Percentiles rank a stretch among this genome's conserved stretches.
phyloP scores from a whole-genome alignment of 2,329 filamentous ascomycete species.

The Immersiporthe knoxdaviesiana region DNA sequence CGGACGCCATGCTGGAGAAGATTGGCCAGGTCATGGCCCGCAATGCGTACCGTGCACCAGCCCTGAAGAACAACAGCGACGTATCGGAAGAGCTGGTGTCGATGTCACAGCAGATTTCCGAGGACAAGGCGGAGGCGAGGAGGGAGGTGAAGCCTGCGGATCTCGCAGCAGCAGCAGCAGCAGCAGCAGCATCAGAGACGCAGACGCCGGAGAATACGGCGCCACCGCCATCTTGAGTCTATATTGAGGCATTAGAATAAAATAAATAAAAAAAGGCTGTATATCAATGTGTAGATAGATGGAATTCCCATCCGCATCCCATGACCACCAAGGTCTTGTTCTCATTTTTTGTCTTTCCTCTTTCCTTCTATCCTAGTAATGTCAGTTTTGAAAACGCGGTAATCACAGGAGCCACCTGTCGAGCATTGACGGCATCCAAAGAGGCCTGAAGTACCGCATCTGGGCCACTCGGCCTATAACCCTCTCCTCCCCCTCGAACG shows the following conservation, averaged over 20 bases:
- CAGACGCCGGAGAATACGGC: not conserved
- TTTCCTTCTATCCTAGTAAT: conserved; percentile 49
- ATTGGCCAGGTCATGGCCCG: conserved; percentile 64
- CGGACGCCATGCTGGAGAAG: conserved; percentile 62
- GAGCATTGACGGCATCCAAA: conserved; percentile 49
- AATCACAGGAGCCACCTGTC: conserved; percentile 54
- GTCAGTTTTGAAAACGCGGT: conserved; percentile 53
- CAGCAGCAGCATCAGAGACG: not conserved
- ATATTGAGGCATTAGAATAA: no score
- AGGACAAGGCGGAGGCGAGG: conserved; percentile 4
- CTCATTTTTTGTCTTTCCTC: not conserved
- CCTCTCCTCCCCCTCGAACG: conserved; percentile 28
- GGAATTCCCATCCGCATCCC: not conserved
- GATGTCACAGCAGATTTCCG: not conserved
- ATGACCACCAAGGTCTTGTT: not conserved
- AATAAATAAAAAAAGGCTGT: conserved; percentile 3
- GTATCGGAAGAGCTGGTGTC: conserved; percentile 1
- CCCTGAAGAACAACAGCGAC: conserved; percentile 36
- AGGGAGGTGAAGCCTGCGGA: conserved; percentile 2
- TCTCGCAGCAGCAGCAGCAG: no score
- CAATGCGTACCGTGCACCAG: conserved; percentile 50
- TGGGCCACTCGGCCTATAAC: conserved; percentile 48
- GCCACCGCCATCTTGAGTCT: conserved; percentile 19
- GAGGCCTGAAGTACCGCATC: conserved; percentile 58
- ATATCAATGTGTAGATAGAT: conserved; percentile 16